Evolutionary conservation across 1,139 yeast species (phyloP).

Genomic region (Kazachstania sp.): DNA sequence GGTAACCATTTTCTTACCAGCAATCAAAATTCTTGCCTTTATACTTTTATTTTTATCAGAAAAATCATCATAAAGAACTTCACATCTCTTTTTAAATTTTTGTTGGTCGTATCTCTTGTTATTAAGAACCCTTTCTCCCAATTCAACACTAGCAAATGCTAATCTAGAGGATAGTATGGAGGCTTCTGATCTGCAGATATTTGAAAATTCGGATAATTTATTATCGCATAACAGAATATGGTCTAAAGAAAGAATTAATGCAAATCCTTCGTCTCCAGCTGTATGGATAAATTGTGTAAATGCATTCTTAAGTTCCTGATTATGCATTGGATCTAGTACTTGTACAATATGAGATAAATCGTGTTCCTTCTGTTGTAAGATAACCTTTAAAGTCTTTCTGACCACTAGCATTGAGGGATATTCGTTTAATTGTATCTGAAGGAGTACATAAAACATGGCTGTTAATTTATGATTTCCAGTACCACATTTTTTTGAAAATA

Average conservation of each 20-base stretch:
- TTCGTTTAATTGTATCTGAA: neutral
- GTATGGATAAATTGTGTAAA: neutral
- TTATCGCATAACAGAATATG: neutral
- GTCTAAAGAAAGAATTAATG: neutral
- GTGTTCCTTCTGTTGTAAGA: neutral
- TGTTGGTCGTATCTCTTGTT: neutral
- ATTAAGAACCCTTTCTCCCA: neutral
- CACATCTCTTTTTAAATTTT: neutral
- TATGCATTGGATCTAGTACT: neutral
- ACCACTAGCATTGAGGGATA: neutral
- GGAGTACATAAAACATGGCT: neutral
- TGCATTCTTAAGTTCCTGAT: neutral
- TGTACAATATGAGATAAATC: neutral
- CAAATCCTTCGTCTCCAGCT: neutral
- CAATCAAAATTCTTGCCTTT: conserved; percentile 13
- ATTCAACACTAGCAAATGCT: neutral
- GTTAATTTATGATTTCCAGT: neutral
- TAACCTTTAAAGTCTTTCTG: neutral
- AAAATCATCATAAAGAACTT: neutral
- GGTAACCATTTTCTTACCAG: conserved; percentile 33
- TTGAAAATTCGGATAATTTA: neutral
- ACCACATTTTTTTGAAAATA: neutral
- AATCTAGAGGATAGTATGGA: neutral
- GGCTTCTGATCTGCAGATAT: neutral
- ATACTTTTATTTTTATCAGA: conserved; percentile 9